phyloP scores from a whole-genome alignment of 148 eudicot genomes.

The Drosera capensis region DNA sequence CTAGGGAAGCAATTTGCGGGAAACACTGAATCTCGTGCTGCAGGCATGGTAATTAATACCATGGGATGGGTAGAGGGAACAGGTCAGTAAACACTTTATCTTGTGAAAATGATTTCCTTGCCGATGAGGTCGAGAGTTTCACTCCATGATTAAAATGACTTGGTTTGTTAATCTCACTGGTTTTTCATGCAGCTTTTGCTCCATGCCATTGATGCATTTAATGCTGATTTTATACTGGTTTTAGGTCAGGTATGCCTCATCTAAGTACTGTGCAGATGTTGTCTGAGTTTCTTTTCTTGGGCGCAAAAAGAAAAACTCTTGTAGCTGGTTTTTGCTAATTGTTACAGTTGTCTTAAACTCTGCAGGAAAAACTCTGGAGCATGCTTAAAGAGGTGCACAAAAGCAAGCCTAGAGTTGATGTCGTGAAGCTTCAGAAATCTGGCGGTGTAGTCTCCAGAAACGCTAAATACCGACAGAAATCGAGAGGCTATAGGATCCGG shows the following conservation, averaged over 20 bases:
- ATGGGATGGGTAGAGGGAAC: conserved; percentile 98
- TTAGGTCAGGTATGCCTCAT: conserved; percentile 65
- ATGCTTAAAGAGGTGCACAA: conserved; percentile 72
- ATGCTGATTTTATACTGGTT: conserved; percentile 79
- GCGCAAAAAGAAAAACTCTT: too few relatives aligned
- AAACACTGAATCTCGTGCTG: conserved; percentile 80
- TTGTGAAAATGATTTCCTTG: neutral
- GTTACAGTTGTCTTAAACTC: conserved; percentile 5
- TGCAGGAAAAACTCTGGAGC: conserved; percentile 95
- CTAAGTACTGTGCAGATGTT: neutral
- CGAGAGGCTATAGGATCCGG: conserved; percentile 64
- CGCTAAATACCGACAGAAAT: conserved; percentile 56
- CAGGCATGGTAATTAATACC: conserved; percentile 97
- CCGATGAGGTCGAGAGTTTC: neutral
- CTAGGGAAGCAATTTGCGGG: conserved; percentile 76
- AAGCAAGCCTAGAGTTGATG: conserved; percentile 76
- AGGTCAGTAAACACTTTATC: conserved; percentile 26
- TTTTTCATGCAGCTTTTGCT: conserved; percentile 59
- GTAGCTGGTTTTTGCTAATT: conserved; percentile 3
- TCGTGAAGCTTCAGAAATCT: conserved; percentile 95
- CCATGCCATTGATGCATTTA: conserved; percentile 79
- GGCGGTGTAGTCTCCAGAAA: conserved; percentile 86
- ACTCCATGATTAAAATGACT: neutral
- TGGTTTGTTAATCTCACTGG: conserved; percentile 1
- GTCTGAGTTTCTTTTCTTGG: neutral